Evolutionary conservation across 1,139 yeast genomes (phyloP).

Genomic region (Lodderomyces orthopsilosis): DNA sequence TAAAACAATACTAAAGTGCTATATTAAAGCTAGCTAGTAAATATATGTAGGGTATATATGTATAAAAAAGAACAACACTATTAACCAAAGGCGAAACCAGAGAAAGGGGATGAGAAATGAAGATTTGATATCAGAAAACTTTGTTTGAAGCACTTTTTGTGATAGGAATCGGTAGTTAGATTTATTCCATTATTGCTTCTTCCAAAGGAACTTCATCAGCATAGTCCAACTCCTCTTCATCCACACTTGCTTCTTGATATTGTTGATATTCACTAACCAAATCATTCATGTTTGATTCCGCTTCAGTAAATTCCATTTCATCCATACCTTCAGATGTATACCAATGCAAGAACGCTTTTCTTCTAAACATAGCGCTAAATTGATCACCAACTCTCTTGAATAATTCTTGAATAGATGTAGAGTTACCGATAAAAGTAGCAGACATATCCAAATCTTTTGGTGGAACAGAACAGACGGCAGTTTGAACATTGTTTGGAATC

Average conservation of each 20-base stretch:
- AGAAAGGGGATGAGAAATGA: conserved; percentile 1
- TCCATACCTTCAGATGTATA: conserved; percentile 95
- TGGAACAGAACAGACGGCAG: conserved; percentile 88
- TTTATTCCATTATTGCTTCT: conserved; percentile 44
- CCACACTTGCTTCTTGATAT: conserved; percentile 80
- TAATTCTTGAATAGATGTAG: conserved; percentile 87
- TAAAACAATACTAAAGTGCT: no score
- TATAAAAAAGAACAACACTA: neutral
- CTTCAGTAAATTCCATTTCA: conserved; percentile 89
- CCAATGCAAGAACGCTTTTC: conserved; percentile 96
- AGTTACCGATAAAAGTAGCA: conserved; percentile 89
- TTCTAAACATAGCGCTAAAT: conserved; percentile 87
- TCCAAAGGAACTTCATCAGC: conserved; percentile 63
- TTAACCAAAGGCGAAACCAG: neutral
- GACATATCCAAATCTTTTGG: conserved; percentile 85
- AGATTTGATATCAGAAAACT: neutral
- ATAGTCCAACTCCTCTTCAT: conserved; percentile 65
- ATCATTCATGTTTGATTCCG: conserved; percentile 80
- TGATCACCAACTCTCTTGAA: conserved; percentile 89
- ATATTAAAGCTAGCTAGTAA: neutral
- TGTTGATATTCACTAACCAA: conserved; percentile 88
- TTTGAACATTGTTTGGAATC: conserved; percentile 96
- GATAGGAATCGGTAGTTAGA: neutral
- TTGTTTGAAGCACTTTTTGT: neutral
- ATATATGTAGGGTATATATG: neutral